phyloP scores from a whole-genome alignment of 2,329 filamentous ascomycete genomes.

The Neoscytalidium dimidiatum region DNA sequence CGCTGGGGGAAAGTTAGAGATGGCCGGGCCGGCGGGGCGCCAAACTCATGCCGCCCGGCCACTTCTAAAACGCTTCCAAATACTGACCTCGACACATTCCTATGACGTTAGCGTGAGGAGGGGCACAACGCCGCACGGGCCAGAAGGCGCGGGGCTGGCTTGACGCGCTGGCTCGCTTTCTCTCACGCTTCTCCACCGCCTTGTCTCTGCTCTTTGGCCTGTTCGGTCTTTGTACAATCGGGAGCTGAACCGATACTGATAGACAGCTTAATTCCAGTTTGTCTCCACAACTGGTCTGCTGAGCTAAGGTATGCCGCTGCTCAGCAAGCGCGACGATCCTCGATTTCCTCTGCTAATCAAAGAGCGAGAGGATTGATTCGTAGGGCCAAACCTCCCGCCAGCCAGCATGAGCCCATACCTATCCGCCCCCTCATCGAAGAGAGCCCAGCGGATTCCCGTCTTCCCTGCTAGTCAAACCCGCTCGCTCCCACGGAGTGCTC shows the following conservation, averaged over 20 bases:
- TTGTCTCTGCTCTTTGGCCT: background rate
- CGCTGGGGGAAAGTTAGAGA: background rate
- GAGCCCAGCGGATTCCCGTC: no score
- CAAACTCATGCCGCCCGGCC: background rate
- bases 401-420: no score
- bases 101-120: slow-evolving; percentile 13
- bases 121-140: slow-evolving; percentile 2
- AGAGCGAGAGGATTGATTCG: no score
- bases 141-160: slow-evolving; percentile 2
- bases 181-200: background rate
- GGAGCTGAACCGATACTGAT: background rate
- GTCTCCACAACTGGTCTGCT: no score
- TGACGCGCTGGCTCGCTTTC: background rate
- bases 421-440: no score
- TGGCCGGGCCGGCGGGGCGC: background rate
- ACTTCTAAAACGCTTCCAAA: slow-evolving; percentile 9
- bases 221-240: background rate
- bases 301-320: no score
- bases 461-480: no score
- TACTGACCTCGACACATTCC: background rate
- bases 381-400: no score
- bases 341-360: no score
- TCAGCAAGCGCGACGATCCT: no score
- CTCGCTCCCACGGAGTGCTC: no score
- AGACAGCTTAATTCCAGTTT: no score